Evolutionary conservation across 352 stramenopile species (phyloP).

Genomic region (Globisporangium cederbergense): DNA sequence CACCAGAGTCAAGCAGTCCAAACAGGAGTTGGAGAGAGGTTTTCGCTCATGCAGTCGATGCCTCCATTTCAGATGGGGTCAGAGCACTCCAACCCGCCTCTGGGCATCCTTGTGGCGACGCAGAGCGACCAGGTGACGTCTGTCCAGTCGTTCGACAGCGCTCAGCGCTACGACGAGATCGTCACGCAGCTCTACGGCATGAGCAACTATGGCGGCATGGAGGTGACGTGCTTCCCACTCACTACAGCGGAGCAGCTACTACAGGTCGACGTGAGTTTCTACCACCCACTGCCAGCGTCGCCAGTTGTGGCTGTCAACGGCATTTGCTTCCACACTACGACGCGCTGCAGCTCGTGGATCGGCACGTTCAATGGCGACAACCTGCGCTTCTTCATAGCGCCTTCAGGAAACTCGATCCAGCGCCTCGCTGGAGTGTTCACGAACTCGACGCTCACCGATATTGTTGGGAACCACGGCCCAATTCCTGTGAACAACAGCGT

Average conservation of each 20-base stretch:
- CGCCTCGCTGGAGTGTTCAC: constrained; percentile 26
- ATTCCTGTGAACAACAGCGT: background rate
- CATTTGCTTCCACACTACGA: constrained; percentile 59
- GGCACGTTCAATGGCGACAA: constrained; percentile 31
- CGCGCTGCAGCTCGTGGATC: constrained; percentile 55
- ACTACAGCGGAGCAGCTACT: constrained; percentile 31
- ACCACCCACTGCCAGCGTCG: constrained; percentile 6
- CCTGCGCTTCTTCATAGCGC: constrained; percentile 43
- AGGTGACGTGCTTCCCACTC: constrained; percentile 39
- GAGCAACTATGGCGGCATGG: constrained; percentile 14
- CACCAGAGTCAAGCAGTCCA: background rate
- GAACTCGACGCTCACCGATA: constrained; percentile 31
- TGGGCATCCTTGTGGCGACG: constrained; percentile 24
- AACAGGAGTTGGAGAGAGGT: background rate
- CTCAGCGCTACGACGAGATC: constrained; percentile 25
- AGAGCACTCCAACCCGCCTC: background rate
- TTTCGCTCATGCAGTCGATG: constrained; percentile 10
- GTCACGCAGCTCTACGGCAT: constrained; percentile 27
- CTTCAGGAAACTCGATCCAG: constrained; percentile 25
- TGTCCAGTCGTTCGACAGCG: constrained; percentile 34
- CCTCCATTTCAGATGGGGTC: background rate
- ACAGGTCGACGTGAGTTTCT: constrained; percentile 43
- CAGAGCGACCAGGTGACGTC: constrained; percentile 14
- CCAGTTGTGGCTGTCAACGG: constrained; percentile 31
- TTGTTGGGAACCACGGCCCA: constrained; percentile 28